These are phyloP conservation scores for Leucoagaricus sp. DNA, from an alignment of 1,284 basidiomycete species.

Conservation along the genomic window DNA sequence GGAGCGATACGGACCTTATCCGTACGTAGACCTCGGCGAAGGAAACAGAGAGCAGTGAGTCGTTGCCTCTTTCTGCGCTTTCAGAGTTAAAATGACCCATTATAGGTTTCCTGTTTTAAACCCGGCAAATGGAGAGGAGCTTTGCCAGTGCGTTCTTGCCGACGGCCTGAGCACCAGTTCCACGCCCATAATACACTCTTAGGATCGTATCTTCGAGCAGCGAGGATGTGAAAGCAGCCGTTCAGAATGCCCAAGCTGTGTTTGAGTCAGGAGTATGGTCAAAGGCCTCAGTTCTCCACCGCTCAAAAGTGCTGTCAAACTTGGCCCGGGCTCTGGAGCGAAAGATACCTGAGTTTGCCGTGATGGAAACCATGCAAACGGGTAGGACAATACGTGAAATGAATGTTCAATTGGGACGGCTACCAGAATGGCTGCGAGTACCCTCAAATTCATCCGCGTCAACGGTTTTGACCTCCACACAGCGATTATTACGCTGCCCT, in stretches of 20 bases:
- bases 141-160: slow-evolving; percentile 53
- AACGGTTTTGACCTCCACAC: slow-evolving; percentile 13
- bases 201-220: slow-evolving; percentile 37
- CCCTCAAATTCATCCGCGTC: neutral
- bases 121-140: slow-evolving; percentile 62
- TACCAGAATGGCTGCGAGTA: slow-evolving; percentile 81
- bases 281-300: slow-evolving; percentile 50
- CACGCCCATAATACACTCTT: neutral
- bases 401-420: slow-evolving; percentile 68
- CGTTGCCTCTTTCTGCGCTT: neutral
- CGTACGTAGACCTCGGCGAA: slow-evolving; percentile 6
- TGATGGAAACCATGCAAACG: slow-evolving; percentile 74
- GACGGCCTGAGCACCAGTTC: neutral
- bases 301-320: slow-evolving; percentile 65
- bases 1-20: slow-evolving; percentile 21
- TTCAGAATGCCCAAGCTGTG: slow-evolving; percentile 53
- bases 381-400: slow-evolving; percentile 79
- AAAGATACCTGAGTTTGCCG: slow-evolving; percentile 57
- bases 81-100: neutral
- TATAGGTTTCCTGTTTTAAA: slow-evolving; percentile 51
- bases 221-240: slow-evolving; percentile 52
- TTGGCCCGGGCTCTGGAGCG: slow-evolving; percentile 64
- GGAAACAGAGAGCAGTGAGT: slow-evolving; percentile 17
- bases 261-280: slow-evolving; percentile 76
- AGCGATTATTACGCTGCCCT: slow-evolving; percentile 79